Evolutionary conservation across 2,329 filamentous ascomycete species (phyloP), one percentile per base, ranked within the genome.

Genomic region (Colletotrichum sublineola): DNA sequence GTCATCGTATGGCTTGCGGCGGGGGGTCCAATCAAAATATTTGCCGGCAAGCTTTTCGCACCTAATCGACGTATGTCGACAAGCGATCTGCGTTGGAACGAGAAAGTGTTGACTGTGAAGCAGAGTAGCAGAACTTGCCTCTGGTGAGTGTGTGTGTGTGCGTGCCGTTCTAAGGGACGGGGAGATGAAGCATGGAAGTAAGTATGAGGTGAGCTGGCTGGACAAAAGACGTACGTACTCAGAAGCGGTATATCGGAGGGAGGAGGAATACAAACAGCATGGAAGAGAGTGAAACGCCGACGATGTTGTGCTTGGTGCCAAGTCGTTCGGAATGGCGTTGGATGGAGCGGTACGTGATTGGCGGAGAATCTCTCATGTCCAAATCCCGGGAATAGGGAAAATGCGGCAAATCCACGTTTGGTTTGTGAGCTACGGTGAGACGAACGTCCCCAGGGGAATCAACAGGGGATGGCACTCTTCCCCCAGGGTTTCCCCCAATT

Each of bases 321-420:
- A 70, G 70, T 70, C 55, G 60, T 42, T 44, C 50, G 56, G 31
- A 57, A 68, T 42, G 57, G 57, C 33, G 52, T 57, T 57, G 68
- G 50, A 38, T 29, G 12, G 46, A 20, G 31, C 42, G 15, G 12
- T 24, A 15, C 68, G 38, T 55, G 50, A 74, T 74, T 74, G 73
- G 73, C 73, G 73, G 73, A 74, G 67, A 73, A 74, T 73, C 64
- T 68, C 42, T 38, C 48, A 18, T 57, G 18, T 40, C 40, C 42
- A 38, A 74, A 74, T 73, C 62, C 73, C 70, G 64, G 73, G 70
- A 74, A 73, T 73, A 63, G 73, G 70, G 65, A 73, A 63, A 70
- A 74, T 52, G 66, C 71, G 68, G 68, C 63, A 63, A 67, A 73
- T 73, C 71, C 62, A 24, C 24, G 24, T 24, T 24, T 24, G 24